These are phyloP conservation scores for Sphaerulina musiva DNA, from an alignment of 2,329 filamentous ascomycete genomes.

Conservation along the genomic window DNA sequence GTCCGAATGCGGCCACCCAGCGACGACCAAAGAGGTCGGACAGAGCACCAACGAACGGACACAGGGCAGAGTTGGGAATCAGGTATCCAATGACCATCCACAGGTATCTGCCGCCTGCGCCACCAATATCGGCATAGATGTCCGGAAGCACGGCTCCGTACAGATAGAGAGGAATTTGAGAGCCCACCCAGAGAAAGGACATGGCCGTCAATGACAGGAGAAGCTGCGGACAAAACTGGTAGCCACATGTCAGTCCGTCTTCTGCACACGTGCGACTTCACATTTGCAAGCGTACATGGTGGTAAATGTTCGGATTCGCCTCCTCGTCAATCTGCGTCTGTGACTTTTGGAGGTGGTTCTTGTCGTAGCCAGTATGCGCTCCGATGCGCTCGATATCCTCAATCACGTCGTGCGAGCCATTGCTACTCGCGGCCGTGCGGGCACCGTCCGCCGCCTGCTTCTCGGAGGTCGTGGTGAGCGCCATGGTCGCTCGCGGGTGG, in stretches of 20 bases:
- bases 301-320: constrained; percentile 18
- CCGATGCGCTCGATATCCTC: constrained; percentile 1
- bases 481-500: background rate
- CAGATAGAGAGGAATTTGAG: constrained; percentile 52
- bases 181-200: constrained; percentile 56
- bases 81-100: constrained; percentile 51
- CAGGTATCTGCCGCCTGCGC: constrained; percentile 39
- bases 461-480: background rate
- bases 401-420: constrained; percentile 10
- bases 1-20: constrained; percentile 53
- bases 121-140: constrained; percentile 57
- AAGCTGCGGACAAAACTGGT: constrained; percentile 11
- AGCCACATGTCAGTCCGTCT: background rate
- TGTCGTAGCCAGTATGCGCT: constrained; percentile 12
- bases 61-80: constrained; percentile 52
- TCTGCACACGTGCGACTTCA: background rate
- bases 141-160: constrained; percentile 40
- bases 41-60: constrained; percentile 59
- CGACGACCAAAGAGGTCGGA: constrained; percentile 59
- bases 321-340: constrained; percentile 11
- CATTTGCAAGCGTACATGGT: constrained; percentile 8
- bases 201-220: constrained; percentile 43
- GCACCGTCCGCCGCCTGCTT: constrained; percentile 11
- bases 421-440: constrained; percentile 6
- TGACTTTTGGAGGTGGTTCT: constrained; percentile 8